phyloP scores from a whole-genome alignment of 495 filamentous ascomycete species.

The Penicillium paxilli region DNA sequence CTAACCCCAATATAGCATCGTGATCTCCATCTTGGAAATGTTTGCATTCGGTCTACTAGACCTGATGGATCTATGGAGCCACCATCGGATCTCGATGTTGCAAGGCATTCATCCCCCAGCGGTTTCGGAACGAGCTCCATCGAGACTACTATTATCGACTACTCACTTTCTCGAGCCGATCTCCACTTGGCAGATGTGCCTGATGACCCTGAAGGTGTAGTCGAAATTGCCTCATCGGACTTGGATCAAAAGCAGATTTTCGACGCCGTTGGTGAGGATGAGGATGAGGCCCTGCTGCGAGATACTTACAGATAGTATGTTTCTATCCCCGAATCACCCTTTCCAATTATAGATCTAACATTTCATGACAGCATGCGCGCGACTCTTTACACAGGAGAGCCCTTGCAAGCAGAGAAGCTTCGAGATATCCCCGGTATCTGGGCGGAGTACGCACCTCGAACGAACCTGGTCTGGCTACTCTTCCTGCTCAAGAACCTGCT shows the following conservation, averaged over 20 bases:
- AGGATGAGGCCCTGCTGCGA: slow-evolving; percentile 41
- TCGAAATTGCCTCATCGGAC: slow-evolving; percentile 45
- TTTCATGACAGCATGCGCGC: slow-evolving; percentile 37
- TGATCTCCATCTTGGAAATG: slow-evolving; percentile 85
- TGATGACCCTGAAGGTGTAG: slow-evolving; percentile 21
- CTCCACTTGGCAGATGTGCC: slow-evolving; percentile 27
- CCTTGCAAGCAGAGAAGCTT: slow-evolving; percentile 28
- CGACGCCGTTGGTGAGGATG: slow-evolving; percentile 43
- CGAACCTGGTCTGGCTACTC: slow-evolving; percentile 53
- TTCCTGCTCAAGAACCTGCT: slow-evolving; percentile 50
- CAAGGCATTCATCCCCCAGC: slow-evolving; percentile 28
- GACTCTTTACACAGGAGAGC: slow-evolving; percentile 37
- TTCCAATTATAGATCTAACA: slow-evolving; percentile 2
- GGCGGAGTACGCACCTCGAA: slow-evolving; percentile 46
- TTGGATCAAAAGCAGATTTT: slow-evolving; percentile 49
- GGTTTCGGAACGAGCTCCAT: slow-evolving; percentile 68
- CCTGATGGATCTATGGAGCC: slow-evolving; percentile 34
- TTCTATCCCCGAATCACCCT: background rate
- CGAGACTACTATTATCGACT: slow-evolving; percentile 85
- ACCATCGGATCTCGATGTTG: slow-evolving; percentile 32
- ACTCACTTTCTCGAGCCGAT: slow-evolving; percentile 74
- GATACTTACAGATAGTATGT: slow-evolving; percentile 46
- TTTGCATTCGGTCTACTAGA: slow-evolving; percentile 65
- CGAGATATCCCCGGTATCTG: slow-evolving; percentile 42
- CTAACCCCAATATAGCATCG: slow-evolving; percentile 56